Percentiles rank a stretch among this genome's conserved stretches.
phyloP scores from a whole-genome alignment of 345 rosid species.

The Noccaea caerulescens region DNA sequence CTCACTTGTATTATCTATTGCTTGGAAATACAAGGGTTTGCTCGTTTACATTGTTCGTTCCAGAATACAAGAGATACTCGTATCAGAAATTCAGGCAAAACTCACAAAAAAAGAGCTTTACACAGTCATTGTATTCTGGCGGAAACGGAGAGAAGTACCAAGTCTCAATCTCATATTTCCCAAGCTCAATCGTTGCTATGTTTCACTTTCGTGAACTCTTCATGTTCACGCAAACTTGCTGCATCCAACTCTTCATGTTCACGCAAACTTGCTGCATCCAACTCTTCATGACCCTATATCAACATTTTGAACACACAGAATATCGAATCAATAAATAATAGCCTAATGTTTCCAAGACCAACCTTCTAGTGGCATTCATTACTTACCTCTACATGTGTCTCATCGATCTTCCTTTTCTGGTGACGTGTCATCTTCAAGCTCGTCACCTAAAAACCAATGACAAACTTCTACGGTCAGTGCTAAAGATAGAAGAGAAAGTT shows the following conservation, averaged over 20 bases:
- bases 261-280: slow-evolving; percentile 97
- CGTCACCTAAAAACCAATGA: slow-evolving; percentile 61
- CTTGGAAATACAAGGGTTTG: no score
- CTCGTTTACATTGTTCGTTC: no score
- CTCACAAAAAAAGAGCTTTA: slow-evolving; percentile 94
- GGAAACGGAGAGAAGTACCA: slow-evolving; percentile 99
- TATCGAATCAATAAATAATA: neutral
- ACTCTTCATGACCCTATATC: slow-evolving; percentile 90
- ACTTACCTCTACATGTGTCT: slow-evolving; percentile 89
- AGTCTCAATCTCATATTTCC: slow-evolving; percentile 97
- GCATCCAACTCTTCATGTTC: slow-evolving; percentile 99
- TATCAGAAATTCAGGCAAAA: slow-evolving; percentile 75
- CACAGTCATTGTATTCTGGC: slow-evolving; percentile 87
- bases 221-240: slow-evolving; percentile 96
- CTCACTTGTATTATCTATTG: no score
- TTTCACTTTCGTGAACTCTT: slow-evolving; percentile 97
- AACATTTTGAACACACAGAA: slow-evolving; percentile 16
- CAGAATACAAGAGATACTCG: no score
- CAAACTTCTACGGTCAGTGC: slow-evolving; percentile 1
- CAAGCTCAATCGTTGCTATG: slow-evolving; percentile 96
- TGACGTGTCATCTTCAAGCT: slow-evolving; percentile 98
- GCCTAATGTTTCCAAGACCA: neutral
- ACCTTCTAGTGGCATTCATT: neutral
- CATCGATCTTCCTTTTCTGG: slow-evolving; percentile 97
- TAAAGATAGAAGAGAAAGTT: neutral